Evolutionary conservation across 805 yeast species (phyloP).

Genomic region (Ogataea salicorniae): DNA sequence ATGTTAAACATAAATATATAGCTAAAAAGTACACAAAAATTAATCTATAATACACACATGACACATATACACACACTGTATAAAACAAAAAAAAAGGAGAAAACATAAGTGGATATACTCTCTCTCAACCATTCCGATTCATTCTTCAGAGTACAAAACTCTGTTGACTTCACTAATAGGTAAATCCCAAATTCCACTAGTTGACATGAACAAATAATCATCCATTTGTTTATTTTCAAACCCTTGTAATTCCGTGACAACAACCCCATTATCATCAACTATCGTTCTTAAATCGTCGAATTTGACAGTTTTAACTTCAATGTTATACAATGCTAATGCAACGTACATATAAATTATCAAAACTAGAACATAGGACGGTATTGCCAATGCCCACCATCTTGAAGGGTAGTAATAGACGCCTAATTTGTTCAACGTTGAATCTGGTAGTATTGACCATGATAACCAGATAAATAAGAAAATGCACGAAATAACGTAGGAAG

Average conservation of each 20-base stretch:
- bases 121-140: background rate
- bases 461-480: constrained; percentile 52
- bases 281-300: constrained; percentile 58
- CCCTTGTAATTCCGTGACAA: constrained; percentile 21
- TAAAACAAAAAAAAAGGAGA: background rate
- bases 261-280: constrained; percentile 55
- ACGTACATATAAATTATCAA: constrained; percentile 68
- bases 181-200: constrained; percentile 85
- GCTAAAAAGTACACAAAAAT: no score
- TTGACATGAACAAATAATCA: constrained; percentile 48
- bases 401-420: constrained; percentile 77
- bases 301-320: constrained; percentile 63
- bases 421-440: constrained; percentile 41
- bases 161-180: constrained; percentile 68
- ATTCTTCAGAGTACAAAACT: constrained; percentile 42
- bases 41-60: no score
- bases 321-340: constrained; percentile 65
- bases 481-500: constrained; percentile 65
- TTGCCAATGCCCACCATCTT: constrained; percentile 83
- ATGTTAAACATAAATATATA: no score
- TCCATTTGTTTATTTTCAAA: constrained; percentile 16
- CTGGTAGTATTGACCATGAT: constrained; percentile 74
- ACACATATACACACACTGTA: no score
- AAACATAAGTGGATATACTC: background rate
- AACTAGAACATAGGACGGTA: constrained; percentile 69